phyloP scores from a whole-genome alignment of 1,284 basidiomycete species.

The Melampsora larici-populina region DNA sequence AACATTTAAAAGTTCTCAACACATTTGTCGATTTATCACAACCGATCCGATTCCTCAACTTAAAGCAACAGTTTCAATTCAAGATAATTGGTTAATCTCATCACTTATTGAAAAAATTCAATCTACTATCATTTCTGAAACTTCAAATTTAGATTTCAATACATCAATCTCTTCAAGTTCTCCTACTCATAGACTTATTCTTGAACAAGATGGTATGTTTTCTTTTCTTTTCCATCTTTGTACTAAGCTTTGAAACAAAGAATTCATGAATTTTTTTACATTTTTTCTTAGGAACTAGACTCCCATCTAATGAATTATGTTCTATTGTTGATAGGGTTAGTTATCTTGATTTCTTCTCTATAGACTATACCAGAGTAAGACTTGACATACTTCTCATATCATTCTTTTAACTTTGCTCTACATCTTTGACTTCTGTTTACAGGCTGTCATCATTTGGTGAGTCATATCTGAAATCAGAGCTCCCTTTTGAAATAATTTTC shows the following conservation, averaged over 20 bases:
- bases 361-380: too few species aligned
- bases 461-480: neutral
- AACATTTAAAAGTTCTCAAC: too few species aligned
- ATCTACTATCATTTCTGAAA: slow-evolving; percentile 6
- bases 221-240: neutral
- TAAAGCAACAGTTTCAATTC: slow-evolving; percentile 13
- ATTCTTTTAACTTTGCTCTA: too few species aligned
- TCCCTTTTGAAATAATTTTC: neutral
- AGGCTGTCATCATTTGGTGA: neutral
- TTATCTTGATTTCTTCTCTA: neutral
- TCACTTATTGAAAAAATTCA: slow-evolving; percentile 1
- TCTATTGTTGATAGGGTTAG: slow-evolving; percentile 6
- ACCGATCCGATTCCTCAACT: neutral
- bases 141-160: neutral
- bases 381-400: too few species aligned
- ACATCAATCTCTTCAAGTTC: neutral
- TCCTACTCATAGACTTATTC: slow-evolving; percentile 10
- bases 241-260: neutral
- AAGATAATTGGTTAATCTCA: neutral
- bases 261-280: too few species aligned
- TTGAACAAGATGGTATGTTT: slow-evolving; percentile 26
- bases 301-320: slow-evolving; percentile 9
- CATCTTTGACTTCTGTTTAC: neutral
- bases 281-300: neutral
- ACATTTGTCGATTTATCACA: slow-evolving; percentile 14